Evolutionary conservation across 1,284 basidiomycete genomes (phyloP).

Genomic region (Entoloma clypeatum): DNA sequence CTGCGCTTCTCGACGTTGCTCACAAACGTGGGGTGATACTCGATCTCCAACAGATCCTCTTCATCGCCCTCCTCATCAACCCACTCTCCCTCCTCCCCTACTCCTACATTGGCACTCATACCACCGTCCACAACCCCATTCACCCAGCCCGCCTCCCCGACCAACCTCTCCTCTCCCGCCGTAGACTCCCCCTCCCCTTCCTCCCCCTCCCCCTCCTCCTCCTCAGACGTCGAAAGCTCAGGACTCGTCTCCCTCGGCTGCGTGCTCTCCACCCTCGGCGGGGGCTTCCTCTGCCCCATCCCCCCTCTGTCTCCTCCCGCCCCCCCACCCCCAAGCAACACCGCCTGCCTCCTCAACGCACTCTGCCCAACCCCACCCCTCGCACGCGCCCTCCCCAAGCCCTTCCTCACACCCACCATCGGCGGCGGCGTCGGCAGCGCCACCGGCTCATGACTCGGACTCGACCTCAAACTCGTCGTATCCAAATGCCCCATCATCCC

Average conservation of each 20-base stretch:
- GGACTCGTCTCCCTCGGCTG: conserved; percentile 77
- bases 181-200: conserved; percentile 6
- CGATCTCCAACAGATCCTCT: conserved; percentile 68
- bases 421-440: conserved; percentile 45
- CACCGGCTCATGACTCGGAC: conserved; percentile 72
- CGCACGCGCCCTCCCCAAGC: conserved; percentile 17
- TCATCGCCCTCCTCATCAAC: conserved; percentile 70
- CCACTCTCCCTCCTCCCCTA: conserved; percentile 59
- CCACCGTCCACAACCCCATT: conserved; percentile 27
- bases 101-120: conserved; percentile 24
- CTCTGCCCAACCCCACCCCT: no score
- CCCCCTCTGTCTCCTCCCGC: conserved; percentile 24
- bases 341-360: conserved; percentile 5
- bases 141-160: conserved; percentile 34
- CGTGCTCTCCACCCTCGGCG: conserved; percentile 74
- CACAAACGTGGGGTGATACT: conserved; percentile 71
- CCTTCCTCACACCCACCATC: conserved; percentile 34
- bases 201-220: conserved; percentile 1
- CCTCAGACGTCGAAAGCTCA: conserved; percentile 40
- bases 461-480: conserved; percentile 62
- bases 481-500: no score
- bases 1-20: conserved; percentile 62
- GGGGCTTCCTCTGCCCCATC: conserved; percentile 44
- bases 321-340: conserved; percentile 17
- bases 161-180: conserved; percentile 7